These are phyloP conservation scores for Metschnikowia baotianmanensis DNA, from an alignment of 805 yeast species.

Conservation along the genomic window DNA sequence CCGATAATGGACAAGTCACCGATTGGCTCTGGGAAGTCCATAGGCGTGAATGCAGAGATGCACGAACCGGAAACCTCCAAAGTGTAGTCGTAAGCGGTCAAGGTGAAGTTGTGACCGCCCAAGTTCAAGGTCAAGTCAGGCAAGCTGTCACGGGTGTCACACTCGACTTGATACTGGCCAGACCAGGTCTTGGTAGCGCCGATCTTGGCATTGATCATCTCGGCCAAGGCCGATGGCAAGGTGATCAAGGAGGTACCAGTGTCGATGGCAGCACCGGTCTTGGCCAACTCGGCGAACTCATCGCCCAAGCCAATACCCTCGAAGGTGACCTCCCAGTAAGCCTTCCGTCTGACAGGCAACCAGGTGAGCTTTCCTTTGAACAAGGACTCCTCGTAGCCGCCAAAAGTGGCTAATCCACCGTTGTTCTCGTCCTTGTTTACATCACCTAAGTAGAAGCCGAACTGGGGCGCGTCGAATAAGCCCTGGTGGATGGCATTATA, in stretches of 20 bases:
- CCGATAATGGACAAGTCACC: conserved; percentile 97
- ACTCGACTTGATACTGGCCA: conserved; percentile 93
- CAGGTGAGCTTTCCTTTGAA: conserved; percentile 84
- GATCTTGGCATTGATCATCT: conserved; percentile 89
- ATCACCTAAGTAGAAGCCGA: conserved; percentile 90
- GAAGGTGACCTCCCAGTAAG: conserved; percentile 98
- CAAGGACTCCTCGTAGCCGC: conserved; percentile 81
- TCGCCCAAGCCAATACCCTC: conserved; percentile 90
- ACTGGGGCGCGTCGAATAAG: conserved; percentile 77
- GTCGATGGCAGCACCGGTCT: conserved; percentile 95
- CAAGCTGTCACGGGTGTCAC: conserved; percentile 76
- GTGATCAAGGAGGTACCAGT: conserved; percentile 97
- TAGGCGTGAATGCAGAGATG: conserved; percentile 92
- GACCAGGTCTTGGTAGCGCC: conserved; percentile 98
- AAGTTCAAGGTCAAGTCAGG: conserved; percentile 93
- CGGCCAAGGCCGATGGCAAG: conserved; percentile 93
- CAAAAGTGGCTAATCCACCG: conserved; percentile 94
- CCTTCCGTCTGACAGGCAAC: conserved; percentile 98
- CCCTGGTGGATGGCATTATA: conserved; percentile 85
- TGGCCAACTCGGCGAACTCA: conserved; percentile 78
- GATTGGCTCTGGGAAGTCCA: conserved; percentile 96
- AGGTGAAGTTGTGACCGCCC: conserved; percentile 87
- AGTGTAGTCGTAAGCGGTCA: conserved; percentile 87
- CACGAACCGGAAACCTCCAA: conserved; percentile 94
- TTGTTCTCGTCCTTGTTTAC: conserved; percentile 58